These are phyloP conservation scores for Fusarium praegraminearum DNA, from an alignment of 2,329 filamentous ascomycete genomes.

Conservation along the genomic window DNA sequence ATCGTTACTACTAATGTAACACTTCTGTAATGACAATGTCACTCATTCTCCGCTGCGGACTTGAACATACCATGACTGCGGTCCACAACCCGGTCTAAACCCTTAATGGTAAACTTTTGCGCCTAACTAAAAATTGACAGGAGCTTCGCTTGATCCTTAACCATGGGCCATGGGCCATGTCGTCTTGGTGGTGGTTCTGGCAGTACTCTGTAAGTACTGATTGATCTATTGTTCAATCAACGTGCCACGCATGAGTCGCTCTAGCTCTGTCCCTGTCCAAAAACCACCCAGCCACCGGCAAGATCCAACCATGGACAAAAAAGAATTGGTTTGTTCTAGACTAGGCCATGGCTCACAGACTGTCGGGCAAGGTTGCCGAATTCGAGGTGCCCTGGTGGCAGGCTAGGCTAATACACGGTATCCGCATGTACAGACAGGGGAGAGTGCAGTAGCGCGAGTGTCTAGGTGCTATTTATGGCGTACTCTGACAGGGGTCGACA, in stretches of 20 bases:
- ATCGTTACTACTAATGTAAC: not conserved
- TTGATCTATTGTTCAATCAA: not conserved
- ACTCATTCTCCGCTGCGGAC: slow-evolving; percentile 7
- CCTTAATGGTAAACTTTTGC: not conserved
- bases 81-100: slow-evolving; percentile 9
- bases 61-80: slow-evolving; percentile 2
- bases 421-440: slow-evolving; percentile 2
- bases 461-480: slow-evolving; percentile 42
- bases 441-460: slow-evolving; percentile 17
- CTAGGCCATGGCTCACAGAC: slow-evolving; percentile 35
- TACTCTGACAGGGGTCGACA: slow-evolving; percentile 12
- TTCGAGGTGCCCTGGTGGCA: not conserved
- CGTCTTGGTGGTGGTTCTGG: slow-evolving; percentile 5
- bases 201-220: not conserved
- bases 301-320: not conserved
- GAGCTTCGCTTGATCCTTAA: not conserved
- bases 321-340: slow-evolving; percentile 36
- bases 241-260: not conserved
- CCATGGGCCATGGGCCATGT: not conserved
- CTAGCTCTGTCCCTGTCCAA: not conserved
- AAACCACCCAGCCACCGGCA: slow-evolving; percentile 6
- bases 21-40: not conserved
- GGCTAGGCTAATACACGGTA: not conserved
- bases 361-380: slow-evolving; percentile 33
- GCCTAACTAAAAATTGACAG: not conserved